phyloP scores from a whole-genome alignment of 2,329 filamentous ascomycete species.

The Stagonosporopsis rhizophila region DNA sequence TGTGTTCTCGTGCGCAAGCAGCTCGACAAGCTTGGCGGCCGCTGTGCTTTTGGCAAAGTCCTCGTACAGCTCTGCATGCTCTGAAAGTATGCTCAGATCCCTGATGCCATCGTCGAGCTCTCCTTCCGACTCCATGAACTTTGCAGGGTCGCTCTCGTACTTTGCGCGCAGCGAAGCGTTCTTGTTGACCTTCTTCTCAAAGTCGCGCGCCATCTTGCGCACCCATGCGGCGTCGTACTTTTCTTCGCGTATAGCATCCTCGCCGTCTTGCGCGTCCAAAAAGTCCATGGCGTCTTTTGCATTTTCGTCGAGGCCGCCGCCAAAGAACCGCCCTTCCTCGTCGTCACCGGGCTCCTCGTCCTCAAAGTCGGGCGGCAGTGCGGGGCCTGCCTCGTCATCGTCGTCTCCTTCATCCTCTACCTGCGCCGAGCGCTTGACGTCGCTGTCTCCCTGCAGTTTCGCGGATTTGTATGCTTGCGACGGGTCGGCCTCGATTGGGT shows the following conservation, averaged over 20 bases:
- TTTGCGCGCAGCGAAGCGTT: conserved; percentile 90
- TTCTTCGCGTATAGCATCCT: conserved; percentile 63
- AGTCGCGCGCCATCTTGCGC: conserved; percentile 77
- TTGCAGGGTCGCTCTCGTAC: conserved; percentile 78
- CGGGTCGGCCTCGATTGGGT: conserved; percentile 60
- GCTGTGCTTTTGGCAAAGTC: conserved; percentile 81
- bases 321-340: conserved; percentile 95
- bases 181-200: conserved; percentile 89
- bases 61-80: conserved; percentile 82
- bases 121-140: conserved; percentile 84
- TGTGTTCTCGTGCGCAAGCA: conserved; percentile 94
- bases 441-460: conserved; percentile 60
- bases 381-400: conserved; percentile 58
- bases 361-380: conserved; percentile 63
- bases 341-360: conserved; percentile 67
- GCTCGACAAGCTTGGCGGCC: conserved; percentile 74
- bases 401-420: conserved; percentile 56
- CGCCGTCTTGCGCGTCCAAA: conserved; percentile 72
- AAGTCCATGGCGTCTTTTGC: conserved; percentile 88
- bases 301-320: conserved; percentile 82
- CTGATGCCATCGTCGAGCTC: conserved; percentile 88
- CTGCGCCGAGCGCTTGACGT: conserved; percentile 57
- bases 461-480: conserved; percentile 67
- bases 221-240: conserved; percentile 87
- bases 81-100: conserved; percentile 81